Evolutionary conservation across 352 stramenopile genomes (phyloP).

Genomic region (Globisporangium polare): DNA sequence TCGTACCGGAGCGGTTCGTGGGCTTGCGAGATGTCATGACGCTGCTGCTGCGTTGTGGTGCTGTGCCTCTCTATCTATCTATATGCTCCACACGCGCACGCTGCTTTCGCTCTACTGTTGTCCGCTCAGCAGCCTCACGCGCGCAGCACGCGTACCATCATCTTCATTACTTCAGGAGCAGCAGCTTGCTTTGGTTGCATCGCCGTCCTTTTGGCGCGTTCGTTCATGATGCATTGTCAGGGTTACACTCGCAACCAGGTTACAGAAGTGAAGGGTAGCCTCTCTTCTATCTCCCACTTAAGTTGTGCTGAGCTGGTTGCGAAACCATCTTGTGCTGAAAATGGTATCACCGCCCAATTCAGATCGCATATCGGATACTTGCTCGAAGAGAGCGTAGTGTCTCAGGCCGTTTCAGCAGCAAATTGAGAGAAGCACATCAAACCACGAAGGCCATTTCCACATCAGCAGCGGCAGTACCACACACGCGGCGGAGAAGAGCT

Average conservation of each 20-base stretch:
- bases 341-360: neutral
- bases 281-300: neutral
- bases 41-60: neutral
- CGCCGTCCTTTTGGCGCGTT: neutral
- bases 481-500: neutral
- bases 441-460: neutral
- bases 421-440: neutral
- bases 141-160: neutral
- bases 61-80: neutral
- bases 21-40: constrained; percentile 10
- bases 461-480: neutral
- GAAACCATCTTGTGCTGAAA: neutral
- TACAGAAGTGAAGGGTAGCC: neutral
- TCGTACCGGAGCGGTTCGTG: constrained; percentile 6
- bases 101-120: neutral
- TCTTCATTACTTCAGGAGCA: neutral
- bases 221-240: neutral
- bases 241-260: neutral
- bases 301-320: constrained; percentile 3
- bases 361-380: neutral
- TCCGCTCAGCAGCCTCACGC: neutral
- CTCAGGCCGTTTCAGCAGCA: neutral
- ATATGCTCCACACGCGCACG: neutral
- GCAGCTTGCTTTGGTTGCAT: neutral
- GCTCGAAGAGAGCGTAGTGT: neutral